Base-by-base conservation (phyloP, 345 rosid species). In the Citrus hindsii region DNA sequence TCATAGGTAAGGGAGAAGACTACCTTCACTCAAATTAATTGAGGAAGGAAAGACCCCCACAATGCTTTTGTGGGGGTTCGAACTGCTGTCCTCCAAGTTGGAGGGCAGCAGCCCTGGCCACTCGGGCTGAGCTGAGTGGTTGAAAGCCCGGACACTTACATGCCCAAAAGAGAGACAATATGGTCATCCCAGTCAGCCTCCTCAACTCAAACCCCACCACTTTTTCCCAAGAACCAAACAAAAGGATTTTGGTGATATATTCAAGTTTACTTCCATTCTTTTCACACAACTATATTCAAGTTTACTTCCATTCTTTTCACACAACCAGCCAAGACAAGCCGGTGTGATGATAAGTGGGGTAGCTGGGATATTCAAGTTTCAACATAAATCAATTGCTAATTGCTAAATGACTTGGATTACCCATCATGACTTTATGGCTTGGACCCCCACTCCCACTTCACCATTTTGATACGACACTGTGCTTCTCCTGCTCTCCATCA, bases 341-440 rank as follows among this genome's bases (percentile, higher is more conserved):
- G 27, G 9, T 9, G 69, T 58, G 75, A 76, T 71, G 13, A 2
- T 9, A 79, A 66, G 71, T 77, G 83, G 63, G 72, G 67, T 12
- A n/a, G 77, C 75, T 58, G 77, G 28, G 69, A n/a, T 18, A 33
- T 56, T 27, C 64, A 19, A 18, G 4, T n/a, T 9, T 46, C 24
- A 67, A 38, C 48, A 30, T 40, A 18, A 28, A 60, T 42, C 32
- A 42, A 55, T 46, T 74, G 61, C 66, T 30, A 56, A 55, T 46
- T 73, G 51, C 73, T n/a, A 64, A 37, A 61, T 62, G 24, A 73
- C 78, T 37, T 24, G 42, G 70, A 71, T 33, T n/a, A 16, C 61
- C 76, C 67, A 33, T 38, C 7, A 21, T 30, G 2, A 21, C 71
- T 73, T 69, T 53, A 25, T 33, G 37, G 53, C 16, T 75, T 48